These are phyloP conservation scores for Coelastrella sp. DNA, from an alignment of 139 green algal species.

Conservation along the genomic window DNA sequence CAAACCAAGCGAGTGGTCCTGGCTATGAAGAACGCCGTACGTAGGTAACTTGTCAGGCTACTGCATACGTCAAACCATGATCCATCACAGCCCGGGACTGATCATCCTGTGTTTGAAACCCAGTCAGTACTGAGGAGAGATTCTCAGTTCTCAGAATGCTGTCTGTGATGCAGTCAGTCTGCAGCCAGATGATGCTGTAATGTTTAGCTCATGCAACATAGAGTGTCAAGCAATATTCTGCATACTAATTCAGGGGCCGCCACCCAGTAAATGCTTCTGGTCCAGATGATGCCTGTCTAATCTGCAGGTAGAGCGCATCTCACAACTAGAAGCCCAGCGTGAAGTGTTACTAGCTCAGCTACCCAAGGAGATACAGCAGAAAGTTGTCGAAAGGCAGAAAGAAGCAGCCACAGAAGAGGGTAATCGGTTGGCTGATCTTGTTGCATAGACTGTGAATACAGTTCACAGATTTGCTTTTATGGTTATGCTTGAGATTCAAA, in stretches of 20 bases:
- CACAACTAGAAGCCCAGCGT: slow-evolving; percentile 56
- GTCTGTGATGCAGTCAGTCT: neutral
- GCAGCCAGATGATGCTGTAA: neutral
- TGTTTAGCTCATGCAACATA: no score
- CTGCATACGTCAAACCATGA: no score
- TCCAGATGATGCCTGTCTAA: neutral
- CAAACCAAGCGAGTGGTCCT: no score
- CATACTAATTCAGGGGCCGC: no score
- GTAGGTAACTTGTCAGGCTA: no score
- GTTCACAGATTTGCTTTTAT: neutral
- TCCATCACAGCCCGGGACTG: no score
- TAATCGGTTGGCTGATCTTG: neutral
- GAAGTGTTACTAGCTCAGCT: slow-evolving; percentile 60
- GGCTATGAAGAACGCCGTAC: no score
- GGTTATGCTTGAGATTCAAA: neutral
- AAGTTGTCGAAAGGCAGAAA: slow-evolving; percentile 57
- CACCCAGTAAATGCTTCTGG: neutral
- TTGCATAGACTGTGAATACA: no score
- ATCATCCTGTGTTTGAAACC: no score
- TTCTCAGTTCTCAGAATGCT: no score
- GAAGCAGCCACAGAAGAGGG: slow-evolving; percentile 55
- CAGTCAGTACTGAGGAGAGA: no score
- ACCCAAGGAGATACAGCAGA: slow-evolving; percentile 23
- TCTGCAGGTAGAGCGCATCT: slow-evolving; percentile 53
- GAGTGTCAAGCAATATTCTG: no score